Evolutionary conservation across 2,329 filamentous ascomycete species (phyloP).

Genomic region (Cladosporium halotolerans): DNA sequence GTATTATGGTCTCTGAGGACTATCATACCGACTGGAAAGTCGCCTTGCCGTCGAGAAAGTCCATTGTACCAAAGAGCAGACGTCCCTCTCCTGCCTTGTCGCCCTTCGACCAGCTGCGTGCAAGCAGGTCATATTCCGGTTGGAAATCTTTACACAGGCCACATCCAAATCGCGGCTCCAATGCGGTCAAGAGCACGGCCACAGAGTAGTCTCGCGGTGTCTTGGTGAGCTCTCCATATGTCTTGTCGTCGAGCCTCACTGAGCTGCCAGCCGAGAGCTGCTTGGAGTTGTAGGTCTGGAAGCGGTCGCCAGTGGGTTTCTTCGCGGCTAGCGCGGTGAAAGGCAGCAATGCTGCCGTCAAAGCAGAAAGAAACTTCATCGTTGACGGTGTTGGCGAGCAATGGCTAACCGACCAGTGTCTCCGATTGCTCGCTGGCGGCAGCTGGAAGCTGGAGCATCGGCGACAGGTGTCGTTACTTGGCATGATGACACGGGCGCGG

Average conservation of each 20-base stretch:
- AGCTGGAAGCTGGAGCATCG: background rate
- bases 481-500: background rate
- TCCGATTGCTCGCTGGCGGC: too few relatives aligned
- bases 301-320: conserved; percentile 57
- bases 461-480: background rate
- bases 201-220: conserved; percentile 77
- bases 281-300: conserved; percentile 64
- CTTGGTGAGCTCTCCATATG: conserved; percentile 69
- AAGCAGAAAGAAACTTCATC: conserved; percentile 63
- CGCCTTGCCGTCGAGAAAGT: conserved; percentile 77
- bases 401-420: background rate
- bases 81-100: conserved; percentile 68
- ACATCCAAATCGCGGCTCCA: conserved; percentile 78
- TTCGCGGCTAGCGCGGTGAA: conserved; percentile 58
- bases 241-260: conserved; percentile 69
- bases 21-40: conserved; percentile 74
- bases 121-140: conserved; percentile 84
- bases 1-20: background rate
- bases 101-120: conserved; percentile 79
- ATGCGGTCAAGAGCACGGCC: conserved; percentile 77
- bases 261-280: conserved; percentile 49
- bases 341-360: conserved; percentile 55
- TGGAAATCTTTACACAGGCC: conserved; percentile 84
- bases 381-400: conserved; percentile 25
- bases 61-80: conserved; percentile 74